Percentiles rank a stretch among this genome's conserved stretches.
phyloP scores from a whole-genome alignment of 2,329 filamentous ascomycete genomes.

The Cytospora piceae region DNA sequence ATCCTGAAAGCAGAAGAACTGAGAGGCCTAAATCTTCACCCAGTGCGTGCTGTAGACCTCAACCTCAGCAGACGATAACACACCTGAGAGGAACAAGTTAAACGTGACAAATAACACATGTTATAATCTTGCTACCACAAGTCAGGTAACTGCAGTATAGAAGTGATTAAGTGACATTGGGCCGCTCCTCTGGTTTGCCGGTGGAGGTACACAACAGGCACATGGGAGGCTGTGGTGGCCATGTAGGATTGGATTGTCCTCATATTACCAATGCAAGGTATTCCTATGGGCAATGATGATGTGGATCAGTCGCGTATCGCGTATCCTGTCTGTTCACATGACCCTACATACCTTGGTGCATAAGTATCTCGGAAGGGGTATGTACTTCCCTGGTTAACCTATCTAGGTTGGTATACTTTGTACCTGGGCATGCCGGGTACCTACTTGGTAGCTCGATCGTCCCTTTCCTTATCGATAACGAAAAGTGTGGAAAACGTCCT shows the following conservation, averaged over 20 bases:
- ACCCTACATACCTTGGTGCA: neutral
- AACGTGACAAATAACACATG: too few relatives aligned
- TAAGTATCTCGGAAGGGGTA: neutral
- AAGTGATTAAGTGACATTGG: too few relatives aligned
- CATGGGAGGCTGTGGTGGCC: neutral
- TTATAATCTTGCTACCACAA: too few relatives aligned
- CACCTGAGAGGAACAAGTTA: too few relatives aligned
- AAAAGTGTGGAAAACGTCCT: constrained; percentile 23
- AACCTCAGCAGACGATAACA: too few relatives aligned
- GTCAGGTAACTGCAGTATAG: too few relatives aligned
- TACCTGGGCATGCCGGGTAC: neutral
- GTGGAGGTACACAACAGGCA: too few relatives aligned
- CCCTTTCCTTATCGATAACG: constrained; percentile 29
- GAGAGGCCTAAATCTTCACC: too few relatives aligned
- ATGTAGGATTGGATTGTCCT: neutral
- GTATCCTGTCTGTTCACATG: too few relatives aligned
- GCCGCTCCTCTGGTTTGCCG: too few relatives aligned
- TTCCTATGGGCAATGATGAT: neutral
- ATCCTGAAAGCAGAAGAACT: neutral
- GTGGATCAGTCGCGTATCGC: neutral
- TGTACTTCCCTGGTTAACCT: neutral
- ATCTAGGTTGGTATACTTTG: neutral
- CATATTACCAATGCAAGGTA: neutral
- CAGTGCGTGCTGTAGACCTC: too few relatives aligned
- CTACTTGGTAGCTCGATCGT: constrained; percentile 11